Base-by-base conservation (phyloP, 2,329 filamentous ascomycete species). In the Didymella segeticola region DNA sequence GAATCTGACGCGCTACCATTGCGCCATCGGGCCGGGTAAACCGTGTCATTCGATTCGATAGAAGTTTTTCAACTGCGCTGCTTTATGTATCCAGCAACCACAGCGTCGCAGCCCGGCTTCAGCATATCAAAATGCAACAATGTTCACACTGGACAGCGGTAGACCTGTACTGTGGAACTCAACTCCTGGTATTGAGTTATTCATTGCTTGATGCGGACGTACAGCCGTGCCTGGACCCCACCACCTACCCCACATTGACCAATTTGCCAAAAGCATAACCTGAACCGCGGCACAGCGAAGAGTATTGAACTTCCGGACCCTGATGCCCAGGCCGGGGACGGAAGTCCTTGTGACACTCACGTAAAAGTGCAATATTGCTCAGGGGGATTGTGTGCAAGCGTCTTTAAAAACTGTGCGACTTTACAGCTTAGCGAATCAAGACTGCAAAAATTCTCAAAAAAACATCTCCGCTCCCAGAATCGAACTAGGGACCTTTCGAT, bases 401-500 rank as follows among this genome's bases (percentile, higher is more conserved):
- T n/a, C n/a, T n/a, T n/a, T n/a, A n/a, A n/a, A n/a, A n/a, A n/a
- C n/a, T n/a, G n/a, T n/a, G n/a, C n/a, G n/a, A n/a, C n/a, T n/a
- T n/a, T n/a, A n/a, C n/a, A n/a, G n/a, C n/a, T n/a, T 17, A 41
- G 5, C 22, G 12, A 15, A 11, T 9, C 22, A 22, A 23, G 22
- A 20, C 33, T 22, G 33, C 17, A 17, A 31, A 56, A 50, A 38
- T 37, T 10, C 76, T 70, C 69, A 34, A 17, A 31, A 56, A 50
- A 38, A 42, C 11, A 76, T 70, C 69, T 71, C 68, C 69, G 59
- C 66, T 69, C 66, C 68, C 66, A 61, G 61, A 66, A 64, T 66
- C 63, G 63, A 66, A 66, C 61, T 61, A 64, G 63, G 60, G 63
- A 66, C 69, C 67, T 72, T 71, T 70, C 61, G 69, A 68, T 70